Evolutionary conservation across 2,329 filamentous ascomycete genomes (phyloP).

Genomic region (Diaporthe batatas): DNA sequence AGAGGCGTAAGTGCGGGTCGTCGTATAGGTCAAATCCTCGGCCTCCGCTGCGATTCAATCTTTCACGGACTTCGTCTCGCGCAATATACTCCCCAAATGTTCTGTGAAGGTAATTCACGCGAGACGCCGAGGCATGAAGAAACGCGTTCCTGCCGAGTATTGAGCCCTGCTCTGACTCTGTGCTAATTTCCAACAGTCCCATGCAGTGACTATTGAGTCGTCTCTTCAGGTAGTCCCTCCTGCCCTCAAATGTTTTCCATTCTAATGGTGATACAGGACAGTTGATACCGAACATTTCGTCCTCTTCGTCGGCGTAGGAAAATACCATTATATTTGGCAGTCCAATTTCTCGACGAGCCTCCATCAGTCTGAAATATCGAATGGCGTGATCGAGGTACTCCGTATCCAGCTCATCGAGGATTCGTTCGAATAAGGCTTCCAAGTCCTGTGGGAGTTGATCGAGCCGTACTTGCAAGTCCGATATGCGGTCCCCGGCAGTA

Average conservation of each 20-base stretch:
- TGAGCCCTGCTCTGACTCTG: neutral
- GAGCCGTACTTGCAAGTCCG: neutral
- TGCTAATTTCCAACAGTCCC: neutral
- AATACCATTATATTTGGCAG: neutral
- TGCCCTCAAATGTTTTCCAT: neutral
- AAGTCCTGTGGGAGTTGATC: neutral
- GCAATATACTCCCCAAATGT: neutral
- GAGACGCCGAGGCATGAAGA: neutral
- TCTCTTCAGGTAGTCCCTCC: neutral
- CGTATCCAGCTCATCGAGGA: neutral
- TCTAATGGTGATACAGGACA: neutral
- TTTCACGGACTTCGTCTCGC: neutral
- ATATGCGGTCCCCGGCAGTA: neutral
- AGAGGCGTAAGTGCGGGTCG: neutral
- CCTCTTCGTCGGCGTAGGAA: neutral
- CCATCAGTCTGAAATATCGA: neutral
- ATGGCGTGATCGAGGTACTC: neutral
- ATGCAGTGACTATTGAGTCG: slow-evolving; percentile 5
- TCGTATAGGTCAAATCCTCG: neutral
- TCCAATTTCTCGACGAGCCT: neutral
- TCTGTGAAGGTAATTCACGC: neutral
- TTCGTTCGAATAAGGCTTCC: neutral
- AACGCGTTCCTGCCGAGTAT: neutral
- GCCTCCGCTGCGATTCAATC: neutral
- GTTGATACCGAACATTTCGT: neutral